These are phyloP conservation scores for Rhododendron ferrugineum DNA, from an alignment of 148 eudicot genomes.

Conservation along the genomic window DNA sequence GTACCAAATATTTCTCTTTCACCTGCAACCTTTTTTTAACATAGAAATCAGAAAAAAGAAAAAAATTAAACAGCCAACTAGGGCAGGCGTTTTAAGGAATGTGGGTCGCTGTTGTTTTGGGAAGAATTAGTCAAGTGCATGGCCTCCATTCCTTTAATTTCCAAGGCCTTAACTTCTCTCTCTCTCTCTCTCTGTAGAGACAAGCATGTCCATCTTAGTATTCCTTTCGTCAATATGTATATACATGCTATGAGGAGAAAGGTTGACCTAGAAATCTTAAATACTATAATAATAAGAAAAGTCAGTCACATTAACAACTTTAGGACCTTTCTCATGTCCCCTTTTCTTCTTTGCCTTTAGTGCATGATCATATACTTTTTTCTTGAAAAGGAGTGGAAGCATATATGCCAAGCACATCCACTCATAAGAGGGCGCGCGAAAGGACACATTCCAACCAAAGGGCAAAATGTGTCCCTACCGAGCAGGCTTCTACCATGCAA, in stretches of 20 bases:
- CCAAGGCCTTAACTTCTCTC: background rate
- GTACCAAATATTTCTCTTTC: background rate
- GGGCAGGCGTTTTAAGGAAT: background rate
- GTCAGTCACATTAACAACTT: background rate
- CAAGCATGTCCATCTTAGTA: background rate
- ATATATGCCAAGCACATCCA: background rate
- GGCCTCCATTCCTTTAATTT: background rate
- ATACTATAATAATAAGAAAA: background rate
- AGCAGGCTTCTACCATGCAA: background rate
- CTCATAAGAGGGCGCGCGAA: background rate
- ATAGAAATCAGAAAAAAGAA: background rate
- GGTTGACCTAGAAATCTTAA: slow-evolving; percentile 1
- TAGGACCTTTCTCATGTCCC: background rate
- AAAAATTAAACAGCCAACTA: background rate
- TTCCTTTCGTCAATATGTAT: background rate
- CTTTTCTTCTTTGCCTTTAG: slow-evolving; percentile 7
- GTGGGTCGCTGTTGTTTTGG: background rate
- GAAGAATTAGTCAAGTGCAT: background rate
- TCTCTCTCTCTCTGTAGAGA: background rate
- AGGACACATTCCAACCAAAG: background rate
- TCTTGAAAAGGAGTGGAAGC: background rate
- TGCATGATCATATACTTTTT: background rate
- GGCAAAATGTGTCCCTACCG: slow-evolving; percentile 10
- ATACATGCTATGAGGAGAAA: background rate
- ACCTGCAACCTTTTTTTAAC: background rate